Base-by-base conservation (phyloP, 352 stramenopile species). In the Phytopythium vexans region DNA sequence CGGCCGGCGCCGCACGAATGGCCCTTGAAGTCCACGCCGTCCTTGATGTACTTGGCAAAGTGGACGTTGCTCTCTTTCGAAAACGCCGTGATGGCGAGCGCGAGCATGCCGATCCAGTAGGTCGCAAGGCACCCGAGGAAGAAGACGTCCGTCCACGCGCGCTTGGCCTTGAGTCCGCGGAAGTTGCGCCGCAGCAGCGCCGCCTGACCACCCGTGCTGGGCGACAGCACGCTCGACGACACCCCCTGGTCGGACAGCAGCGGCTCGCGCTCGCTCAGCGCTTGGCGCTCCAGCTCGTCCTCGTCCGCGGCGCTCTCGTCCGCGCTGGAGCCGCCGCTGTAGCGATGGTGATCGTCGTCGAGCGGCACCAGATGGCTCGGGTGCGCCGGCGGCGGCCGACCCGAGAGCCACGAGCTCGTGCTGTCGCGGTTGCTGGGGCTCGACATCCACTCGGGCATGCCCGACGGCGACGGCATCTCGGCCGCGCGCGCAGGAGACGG, bases 31-130 rank as follows among this genome's bases (percentile, higher is more conserved):
- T 94, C 81, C 39, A 94, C 77, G 21, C 80, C 76, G 52, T 82
- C 82, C 38, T 82, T 83, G 54, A 94, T 88, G 56, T 90, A 87
- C 52, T 89, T 75, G 32, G 80, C 81, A 47, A 88, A 92, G 14
- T 64, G 64, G 8, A 68, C 64, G 42, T 79, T 88, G 42, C 71
- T 88, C 46, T 94, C 68, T 27, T 74, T 76, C 10, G 79, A 82
- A 32, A 90, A 86, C 11, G 83, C 76, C 9, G 81, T 72, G 15
- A 88, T 70, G 32, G 70, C 78, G 11, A 94, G 66, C 31, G 64
- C 79, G 35, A 91, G 41, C 83, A 94, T 91, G 12, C 81, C 83
- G 36, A 92, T 58, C 81, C 82, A 90, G 62, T 94, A 94, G 12
- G 54, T 62, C 8, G 58, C 66, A 34, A 93, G 72, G n/a, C 75